Evolutionary conservation across 2,329 filamentous ascomycete genomes (phyloP).

Genomic region (Cladophialophora carrionii): DNA sequence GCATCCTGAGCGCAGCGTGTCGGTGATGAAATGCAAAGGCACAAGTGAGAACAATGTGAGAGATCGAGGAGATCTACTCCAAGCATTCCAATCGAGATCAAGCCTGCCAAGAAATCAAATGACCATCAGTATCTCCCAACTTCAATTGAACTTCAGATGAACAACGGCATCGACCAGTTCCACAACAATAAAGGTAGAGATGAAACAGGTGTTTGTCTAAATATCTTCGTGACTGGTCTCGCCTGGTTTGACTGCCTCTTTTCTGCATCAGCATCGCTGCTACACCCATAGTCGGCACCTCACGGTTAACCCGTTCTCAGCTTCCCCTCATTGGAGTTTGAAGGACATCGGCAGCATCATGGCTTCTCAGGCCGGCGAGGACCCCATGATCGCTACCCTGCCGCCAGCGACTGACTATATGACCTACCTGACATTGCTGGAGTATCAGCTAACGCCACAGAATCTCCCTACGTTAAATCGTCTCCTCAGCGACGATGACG

Average conservation of each 20-base stretch:
- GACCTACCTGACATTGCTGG: conserved; percentile 67
- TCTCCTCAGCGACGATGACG: conserved; percentile 65
- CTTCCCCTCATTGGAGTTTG: conserved; percentile 5
- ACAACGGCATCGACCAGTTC: not conserved
- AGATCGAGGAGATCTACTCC: not conserved
- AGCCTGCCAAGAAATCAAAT: conserved; percentile 5
- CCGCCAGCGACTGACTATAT: conserved; percentile 66
- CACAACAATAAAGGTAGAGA: not conserved
- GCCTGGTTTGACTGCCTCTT: not conserved
- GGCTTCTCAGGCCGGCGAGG: conserved; percentile 28
- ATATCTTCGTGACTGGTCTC: not conserved
- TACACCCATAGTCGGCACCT: not conserved
- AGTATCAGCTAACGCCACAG: conserved; percentile 64
- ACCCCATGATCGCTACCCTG: conserved; percentile 60
- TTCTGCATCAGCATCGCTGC: not conserved
- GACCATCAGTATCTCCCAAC: not conserved
- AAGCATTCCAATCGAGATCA: not conserved
- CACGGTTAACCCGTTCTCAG: not conserved
- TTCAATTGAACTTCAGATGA: not conserved
- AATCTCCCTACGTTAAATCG: conserved; percentile 62
- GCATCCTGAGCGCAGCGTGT: not conserved
- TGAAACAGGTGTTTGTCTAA: not conserved
- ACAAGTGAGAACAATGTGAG: not conserved
- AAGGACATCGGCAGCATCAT: conserved; percentile 9
- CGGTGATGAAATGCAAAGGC: not conserved